A percentile compares a stretch with the other conserved stretches of the same genome.
Conservation (phyloP, 1,284 basidiomycete species). For the Ustilago nuda region DNA sequence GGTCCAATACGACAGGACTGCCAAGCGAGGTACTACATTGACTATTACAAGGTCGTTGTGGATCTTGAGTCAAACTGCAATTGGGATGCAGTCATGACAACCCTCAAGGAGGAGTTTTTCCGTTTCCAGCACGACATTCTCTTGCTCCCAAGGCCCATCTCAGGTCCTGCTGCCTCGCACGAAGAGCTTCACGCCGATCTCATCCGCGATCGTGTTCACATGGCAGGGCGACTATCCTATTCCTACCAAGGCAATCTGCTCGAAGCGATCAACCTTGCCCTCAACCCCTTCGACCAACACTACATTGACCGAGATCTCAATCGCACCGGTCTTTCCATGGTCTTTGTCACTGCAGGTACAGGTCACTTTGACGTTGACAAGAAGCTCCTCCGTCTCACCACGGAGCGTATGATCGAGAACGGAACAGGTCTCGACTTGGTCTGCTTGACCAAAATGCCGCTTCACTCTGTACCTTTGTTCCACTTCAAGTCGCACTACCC, state of each 20-base stretch:
- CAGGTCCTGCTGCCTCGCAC: constrained; percentile 53
- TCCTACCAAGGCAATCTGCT: constrained; percentile 95
- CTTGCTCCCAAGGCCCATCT: constrained; percentile 55
- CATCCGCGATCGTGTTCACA: constrained; percentile 56
- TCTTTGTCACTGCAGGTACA: constrained; percentile 91
- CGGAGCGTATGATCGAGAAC: constrained; percentile 94
- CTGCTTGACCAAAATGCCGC: constrained; percentile 88
- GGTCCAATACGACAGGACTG: constrained; percentile 77
- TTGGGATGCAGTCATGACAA: constrained; percentile 86
- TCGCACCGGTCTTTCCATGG: constrained; percentile 86
- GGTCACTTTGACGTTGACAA: constrained; percentile 94
- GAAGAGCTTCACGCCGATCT: constrained; percentile 58
- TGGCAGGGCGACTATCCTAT: constrained; percentile 78
- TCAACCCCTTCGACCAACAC: constrained; percentile 93
- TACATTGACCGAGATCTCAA: constrained; percentile 95
- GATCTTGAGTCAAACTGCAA: constrained; percentile 89
- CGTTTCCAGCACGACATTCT: constrained; percentile 69
- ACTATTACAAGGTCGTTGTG: constrained; percentile 85
- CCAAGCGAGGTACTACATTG: constrained; percentile 87
- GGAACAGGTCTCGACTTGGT: constrained; percentile 91
- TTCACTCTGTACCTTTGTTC: constrained; percentile 79
- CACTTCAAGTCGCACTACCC: constrained; percentile 61
- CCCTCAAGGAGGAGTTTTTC: constrained; percentile 79
- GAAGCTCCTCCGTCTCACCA: constrained; percentile 87
- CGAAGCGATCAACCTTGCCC: constrained; percentile 90